Evolutionary conservation across 2,329 filamentous ascomycete genomes (phyloP).

Genomic region (Verticillium dahliae): DNA sequence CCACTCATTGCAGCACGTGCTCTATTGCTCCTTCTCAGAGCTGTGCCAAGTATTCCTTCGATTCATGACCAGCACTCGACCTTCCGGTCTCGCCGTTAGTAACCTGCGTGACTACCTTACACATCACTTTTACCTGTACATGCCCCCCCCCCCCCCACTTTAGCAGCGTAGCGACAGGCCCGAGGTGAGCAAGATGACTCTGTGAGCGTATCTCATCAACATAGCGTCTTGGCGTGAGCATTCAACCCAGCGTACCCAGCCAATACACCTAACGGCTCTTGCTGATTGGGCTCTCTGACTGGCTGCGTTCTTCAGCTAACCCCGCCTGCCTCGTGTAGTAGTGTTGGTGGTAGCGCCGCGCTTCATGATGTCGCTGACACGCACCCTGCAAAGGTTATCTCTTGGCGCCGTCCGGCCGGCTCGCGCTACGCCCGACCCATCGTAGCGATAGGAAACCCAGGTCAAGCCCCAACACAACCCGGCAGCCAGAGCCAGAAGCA

Average conservation of each 20-base stretch:
- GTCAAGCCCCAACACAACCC: background rate
- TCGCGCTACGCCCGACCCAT: background rate
- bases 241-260: background rate
- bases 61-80: background rate
- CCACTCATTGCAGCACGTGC: background rate
- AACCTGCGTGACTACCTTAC: constrained; percentile 2
- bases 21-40: background rate
- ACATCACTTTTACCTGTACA: background rate
- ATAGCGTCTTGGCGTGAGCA: background rate
- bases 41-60: background rate
- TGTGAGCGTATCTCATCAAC: background rate
- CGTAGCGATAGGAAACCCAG: background rate
- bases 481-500: background rate
- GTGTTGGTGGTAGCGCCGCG: background rate
- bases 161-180: background rate
- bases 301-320: background rate
- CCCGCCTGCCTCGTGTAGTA: constrained; percentile 1
- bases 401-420: background rate
- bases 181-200: background rate
- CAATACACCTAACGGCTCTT: background rate
- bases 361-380: constrained; percentile 1
- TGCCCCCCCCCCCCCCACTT: background rate
- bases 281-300: background rate
- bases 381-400: constrained; percentile 1
- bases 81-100: background rate